Evolutionary conservation across 805 yeast species (phyloP).

Genomic region (Sungouiozyma ichnusensis): DNA sequence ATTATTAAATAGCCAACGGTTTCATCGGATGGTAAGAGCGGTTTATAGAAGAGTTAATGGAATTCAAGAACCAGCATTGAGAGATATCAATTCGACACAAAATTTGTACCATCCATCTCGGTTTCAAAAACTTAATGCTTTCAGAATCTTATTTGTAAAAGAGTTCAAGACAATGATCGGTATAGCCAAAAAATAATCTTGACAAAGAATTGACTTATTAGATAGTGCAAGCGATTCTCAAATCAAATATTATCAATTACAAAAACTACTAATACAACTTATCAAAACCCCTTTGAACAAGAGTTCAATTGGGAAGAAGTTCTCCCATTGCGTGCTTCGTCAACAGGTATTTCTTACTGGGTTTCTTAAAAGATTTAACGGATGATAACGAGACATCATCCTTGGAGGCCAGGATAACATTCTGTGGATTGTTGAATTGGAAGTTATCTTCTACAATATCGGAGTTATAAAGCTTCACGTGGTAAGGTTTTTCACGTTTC

Average conservation of each 20-base stretch:
- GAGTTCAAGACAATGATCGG: constrained; percentile 50
- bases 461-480: constrained; percentile 50
- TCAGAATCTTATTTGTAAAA: constrained; percentile 44
- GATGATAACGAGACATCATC: constrained; percentile 69
- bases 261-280: too few relatives aligned
- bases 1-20: constrained; percentile 47
- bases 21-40: constrained; percentile 51
- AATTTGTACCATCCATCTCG: constrained; percentile 38
- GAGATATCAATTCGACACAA: constrained; percentile 1
- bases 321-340: constrained; percentile 6
- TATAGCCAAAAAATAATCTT: constrained; percentile 20
- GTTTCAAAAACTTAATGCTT: constrained; percentile 51
- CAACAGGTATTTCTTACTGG: constrained; percentile 40
- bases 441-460: constrained; percentile 69
- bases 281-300: too few relatives aligned
- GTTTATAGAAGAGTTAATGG: constrained; percentile 58
- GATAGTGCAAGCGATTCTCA: not conserved
- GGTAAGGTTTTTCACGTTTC: constrained; percentile 46
- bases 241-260: not conserved
- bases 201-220: too few relatives aligned
- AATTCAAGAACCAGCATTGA: constrained; percentile 33
- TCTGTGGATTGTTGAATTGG: constrained; percentile 59
- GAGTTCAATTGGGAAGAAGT: too few relatives aligned
- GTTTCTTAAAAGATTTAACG: constrained; percentile 46
- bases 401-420: constrained; percentile 62